Base-by-base conservation (phyloP, 2,329 filamentous ascomycete genomes). In the Apiospora pterosperma region DNA sequence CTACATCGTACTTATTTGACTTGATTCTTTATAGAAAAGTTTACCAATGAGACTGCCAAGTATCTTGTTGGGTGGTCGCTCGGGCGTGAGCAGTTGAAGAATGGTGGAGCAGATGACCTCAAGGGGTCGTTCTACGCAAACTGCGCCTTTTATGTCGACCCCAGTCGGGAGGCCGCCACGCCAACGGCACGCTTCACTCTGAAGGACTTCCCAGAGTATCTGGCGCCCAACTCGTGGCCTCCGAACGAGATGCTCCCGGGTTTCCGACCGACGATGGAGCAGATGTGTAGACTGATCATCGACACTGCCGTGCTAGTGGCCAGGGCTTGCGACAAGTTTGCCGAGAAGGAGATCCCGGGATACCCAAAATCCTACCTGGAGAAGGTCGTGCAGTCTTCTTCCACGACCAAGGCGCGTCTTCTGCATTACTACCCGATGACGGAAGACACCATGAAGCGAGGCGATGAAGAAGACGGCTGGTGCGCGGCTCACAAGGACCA, bases 401-500 rank as follows among this genome's bases (percentile, higher is more conserved):
- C 89, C 38, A 96, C 92, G 0, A 97, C 93, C 41, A 98, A 99
- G 78, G 96, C 96, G 1, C 84, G 96, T 14, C 82, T 99, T 34
- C 80, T 98, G 71, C 96, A 99, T 79, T 99, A 99, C 78, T 98
- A 94, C 72, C 95, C 95, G 1, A 84, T 84, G 74, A 80, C 78
- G 25, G 74, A 76, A 11, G 72, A 73, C 19, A 71, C 73, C 23
- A 69, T 77, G 16, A 71, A 73, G 19, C 74, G 76, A 19, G 73
- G 77, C 67, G 90, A 93, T 5, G 90, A 93, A 31, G 60, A 62
- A 66, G 94, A 97, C 76, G 92, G 96, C 79, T 99, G 96, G 96
- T 99, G 95, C 77, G 92, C 93, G 4, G 93, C 91, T 1, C 92
- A 96, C 76, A 82, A 96, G 64, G 95, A 98, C 77, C 93, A 97